Evolutionary conservation across 2,329 filamentous ascomycete genomes (phyloP).

Genomic region (Aspergillus aculeatinus): DNA sequence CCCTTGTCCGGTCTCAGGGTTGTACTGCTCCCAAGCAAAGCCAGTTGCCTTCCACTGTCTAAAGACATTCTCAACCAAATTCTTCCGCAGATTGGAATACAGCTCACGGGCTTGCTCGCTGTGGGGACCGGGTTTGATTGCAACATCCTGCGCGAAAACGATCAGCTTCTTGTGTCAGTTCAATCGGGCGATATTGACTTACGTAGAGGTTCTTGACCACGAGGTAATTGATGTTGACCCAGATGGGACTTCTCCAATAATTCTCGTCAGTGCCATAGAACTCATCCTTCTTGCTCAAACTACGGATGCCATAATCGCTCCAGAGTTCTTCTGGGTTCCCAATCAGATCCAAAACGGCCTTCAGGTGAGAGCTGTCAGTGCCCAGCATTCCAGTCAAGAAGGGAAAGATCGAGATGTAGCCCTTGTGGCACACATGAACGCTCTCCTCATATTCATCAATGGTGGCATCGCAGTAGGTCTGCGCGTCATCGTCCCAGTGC

Average conservation of each 20-base stretch:
- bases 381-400: conserved; percentile 81
- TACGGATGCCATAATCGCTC: conserved; percentile 83
- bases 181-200: conserved; percentile 41
- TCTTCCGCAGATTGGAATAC: conserved; percentile 75
- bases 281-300: conserved; percentile 77
- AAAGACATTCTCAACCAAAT: conserved; percentile 86
- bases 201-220: conserved; percentile 75
- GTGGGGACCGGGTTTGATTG: conserved; percentile 64
- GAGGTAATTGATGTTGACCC: conserved; percentile 96
- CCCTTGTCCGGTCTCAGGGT: conserved; percentile 87
- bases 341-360: conserved; percentile 73
- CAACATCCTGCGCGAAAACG: conserved; percentile 57
- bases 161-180: conserved; percentile 15
- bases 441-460: conserved; percentile 95
- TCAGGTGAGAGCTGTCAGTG: conserved; percentile 71
- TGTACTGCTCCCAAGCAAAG: conserved; percentile 98
- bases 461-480: conserved; percentile 90
- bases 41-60: conserved; percentile 85
- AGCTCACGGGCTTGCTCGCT: conserved; percentile 67
- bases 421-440: conserved; percentile 87
- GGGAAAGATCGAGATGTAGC: conserved; percentile 90
- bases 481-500: conserved; percentile 80
- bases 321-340: conserved; percentile 82
- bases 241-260: conserved; percentile 93
- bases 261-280: conserved; percentile 91